Conservation (phyloP, 768 basidiomycete species). For the Auricularia heimuer region DNA sequence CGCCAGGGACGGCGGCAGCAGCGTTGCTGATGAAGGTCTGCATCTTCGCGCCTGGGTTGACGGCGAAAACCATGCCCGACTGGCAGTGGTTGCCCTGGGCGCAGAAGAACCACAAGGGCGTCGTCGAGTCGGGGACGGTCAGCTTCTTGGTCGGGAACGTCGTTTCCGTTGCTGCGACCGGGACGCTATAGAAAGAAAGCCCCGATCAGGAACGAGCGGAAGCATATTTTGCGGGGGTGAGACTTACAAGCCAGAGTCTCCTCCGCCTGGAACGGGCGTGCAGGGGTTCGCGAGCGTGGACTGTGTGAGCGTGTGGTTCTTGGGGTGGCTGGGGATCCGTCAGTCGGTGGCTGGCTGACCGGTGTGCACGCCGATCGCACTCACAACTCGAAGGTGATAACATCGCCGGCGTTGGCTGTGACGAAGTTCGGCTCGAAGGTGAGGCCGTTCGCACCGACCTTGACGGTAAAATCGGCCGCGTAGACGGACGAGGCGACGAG, state of each 20-base stretch:
- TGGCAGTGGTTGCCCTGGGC: constrained; percentile 46
- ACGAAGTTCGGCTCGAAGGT: background rate
- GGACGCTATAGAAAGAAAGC: constrained; percentile 25
- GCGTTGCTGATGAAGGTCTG: constrained; percentile 47
- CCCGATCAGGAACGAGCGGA: background rate
- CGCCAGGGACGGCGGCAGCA: constrained; percentile 21
- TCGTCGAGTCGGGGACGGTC: constrained; percentile 35
- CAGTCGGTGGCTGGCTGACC: background rate
- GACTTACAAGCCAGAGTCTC: constrained; percentile 31
- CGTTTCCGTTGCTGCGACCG: constrained; percentile 34
- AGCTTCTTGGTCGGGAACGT: constrained; percentile 45
- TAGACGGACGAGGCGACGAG: constrained; percentile 1
- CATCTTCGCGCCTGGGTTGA: constrained; percentile 49
- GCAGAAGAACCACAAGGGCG: constrained; percentile 32
- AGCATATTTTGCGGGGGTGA: background rate
- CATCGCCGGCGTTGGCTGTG: background rate
- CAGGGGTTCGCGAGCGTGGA: constrained; percentile 28
- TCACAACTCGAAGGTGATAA: background rate
- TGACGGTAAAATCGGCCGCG: background rate
- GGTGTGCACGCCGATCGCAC: background rate
- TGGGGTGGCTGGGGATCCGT: background rate
- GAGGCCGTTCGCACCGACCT: background rate
- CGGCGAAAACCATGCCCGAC: constrained; percentile 52
- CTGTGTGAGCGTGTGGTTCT: constrained; percentile 23
- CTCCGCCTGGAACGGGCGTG: constrained; percentile 28